These are phyloP conservation scores for Volvariella volvacea DNA, from an alignment of 1,284 basidiomycete genomes.

Conservation along the genomic window DNA sequence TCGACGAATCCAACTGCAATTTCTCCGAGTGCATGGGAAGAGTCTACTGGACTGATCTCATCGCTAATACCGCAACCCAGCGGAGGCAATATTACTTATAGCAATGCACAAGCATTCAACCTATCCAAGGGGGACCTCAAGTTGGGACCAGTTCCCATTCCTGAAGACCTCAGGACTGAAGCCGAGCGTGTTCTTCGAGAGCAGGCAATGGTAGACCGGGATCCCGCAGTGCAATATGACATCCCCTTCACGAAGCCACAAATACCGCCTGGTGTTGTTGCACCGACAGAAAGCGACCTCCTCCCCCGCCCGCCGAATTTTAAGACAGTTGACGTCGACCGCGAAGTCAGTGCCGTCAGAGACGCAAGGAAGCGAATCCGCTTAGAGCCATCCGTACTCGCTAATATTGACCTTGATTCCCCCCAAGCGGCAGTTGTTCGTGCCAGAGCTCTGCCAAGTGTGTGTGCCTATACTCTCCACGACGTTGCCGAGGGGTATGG, in stretches of 20 bases:
- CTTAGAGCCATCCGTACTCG: conserved; percentile 67
- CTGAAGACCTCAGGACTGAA: conserved; percentile 76
- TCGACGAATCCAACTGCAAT: conserved; percentile 61
- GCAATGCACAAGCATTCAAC: conserved; percentile 70
- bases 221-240: conserved; percentile 60
- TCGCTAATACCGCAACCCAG: conserved; percentile 64
- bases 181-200: conserved; percentile 69
- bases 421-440: conserved; percentile 49
- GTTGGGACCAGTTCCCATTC: conserved; percentile 73
- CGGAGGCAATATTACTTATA: conserved; percentile 31
- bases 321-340: conserved; percentile 82
- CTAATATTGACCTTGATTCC: conserved; percentile 47
- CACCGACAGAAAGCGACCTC: conserved; percentile 70
- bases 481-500: conserved; percentile 86
- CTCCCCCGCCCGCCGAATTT: conserved; percentile 78
- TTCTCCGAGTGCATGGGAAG: conserved; percentile 67
- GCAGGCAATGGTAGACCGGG: conserved; percentile 65
- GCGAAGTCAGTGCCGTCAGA: conserved; percentile 86
- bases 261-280: conserved; percentile 42
- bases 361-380: conserved; percentile 89
- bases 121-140: conserved; percentile 70
- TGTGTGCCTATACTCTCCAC: conserved; percentile 90
- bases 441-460: conserved; percentile 74
- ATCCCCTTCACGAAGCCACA: conserved; percentile 44
- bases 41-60: conserved; percentile 74